A percentile compares a stretch with the other conserved stretches of the same genome.
Evolutionary conservation across 148 eudicot species (phyloP).

Genomic region (Vaccinium darrowii): DNA sequence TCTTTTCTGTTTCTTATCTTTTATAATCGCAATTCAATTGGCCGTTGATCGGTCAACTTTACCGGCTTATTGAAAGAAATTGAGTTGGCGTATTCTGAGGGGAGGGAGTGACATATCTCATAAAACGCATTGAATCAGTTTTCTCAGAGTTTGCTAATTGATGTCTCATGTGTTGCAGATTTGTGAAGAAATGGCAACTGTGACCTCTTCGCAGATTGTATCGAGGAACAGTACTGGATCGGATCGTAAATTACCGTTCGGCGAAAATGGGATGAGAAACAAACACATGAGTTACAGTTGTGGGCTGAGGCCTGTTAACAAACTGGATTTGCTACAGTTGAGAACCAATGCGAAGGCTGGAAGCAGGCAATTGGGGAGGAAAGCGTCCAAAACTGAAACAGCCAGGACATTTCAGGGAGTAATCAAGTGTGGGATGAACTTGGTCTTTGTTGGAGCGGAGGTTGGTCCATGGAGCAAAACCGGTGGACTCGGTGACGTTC

Average conservation of each 20-base stretch:
- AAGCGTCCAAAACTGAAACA: slow-evolving; percentile 13
- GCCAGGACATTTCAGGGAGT: not conserved
- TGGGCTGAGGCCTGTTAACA: slow-evolving; percentile 44
- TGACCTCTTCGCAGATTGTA: not conserved
- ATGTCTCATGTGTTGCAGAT: not conserved
- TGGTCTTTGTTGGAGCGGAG: slow-evolving; percentile 71
- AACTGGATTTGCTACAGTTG: slow-evolving; percentile 25
- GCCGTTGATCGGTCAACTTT: not conserved
- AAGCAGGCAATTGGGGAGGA: slow-evolving; percentile 11
- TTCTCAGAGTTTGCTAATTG: not conserved
- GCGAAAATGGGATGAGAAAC: slow-evolving; percentile 26
- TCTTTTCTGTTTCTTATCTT: not conserved
- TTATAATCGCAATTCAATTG: not conserved
- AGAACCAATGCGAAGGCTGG: slow-evolving; percentile 25
- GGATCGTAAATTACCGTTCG: not conserved
- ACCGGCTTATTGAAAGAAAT: too few species aligned
- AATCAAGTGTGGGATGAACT: slow-evolving; percentile 57
- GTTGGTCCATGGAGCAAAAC: slow-evolving; percentile 96
- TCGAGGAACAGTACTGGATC: not conserved
- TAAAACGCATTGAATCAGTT: too few species aligned
- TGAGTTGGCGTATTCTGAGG: too few species aligned
- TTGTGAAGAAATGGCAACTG: not conserved
- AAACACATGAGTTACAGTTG: slow-evolving; percentile 27
- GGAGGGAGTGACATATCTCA: too few species aligned
- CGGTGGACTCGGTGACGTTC: slow-evolving; percentile 96